phyloP scores from a whole-genome alignment of 1,284 basidiomycete genomes.

The Melanopsichium pennsylvanicum region DNA sequence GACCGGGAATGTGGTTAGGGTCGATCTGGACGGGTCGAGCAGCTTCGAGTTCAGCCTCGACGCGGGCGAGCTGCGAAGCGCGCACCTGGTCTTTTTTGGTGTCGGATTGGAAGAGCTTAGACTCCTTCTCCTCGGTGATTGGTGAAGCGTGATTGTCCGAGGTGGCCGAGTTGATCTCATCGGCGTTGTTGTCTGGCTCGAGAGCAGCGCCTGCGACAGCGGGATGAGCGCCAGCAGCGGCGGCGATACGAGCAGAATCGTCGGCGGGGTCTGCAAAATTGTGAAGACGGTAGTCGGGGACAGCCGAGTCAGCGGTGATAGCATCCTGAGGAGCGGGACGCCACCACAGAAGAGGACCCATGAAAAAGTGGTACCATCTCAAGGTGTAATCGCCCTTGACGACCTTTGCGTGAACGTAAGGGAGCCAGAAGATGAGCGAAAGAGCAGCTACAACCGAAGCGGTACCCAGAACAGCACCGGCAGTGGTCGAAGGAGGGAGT shows the following conservation, averaged over 20 bases:
- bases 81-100: background rate
- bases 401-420: constrained; percentile 42
- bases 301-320: constrained; percentile 28
- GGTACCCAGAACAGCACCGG: constrained; percentile 31
- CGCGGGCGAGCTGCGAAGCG: constrained; percentile 13
- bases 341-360: constrained; percentile 42
- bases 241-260: background rate
- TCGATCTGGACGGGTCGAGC: constrained; percentile 2
- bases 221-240: constrained; percentile 17
- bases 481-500: constrained; percentile 20
- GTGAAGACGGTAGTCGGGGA: constrained; percentile 36
- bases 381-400: constrained; percentile 41
- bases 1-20: constrained; percentile 13
- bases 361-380: constrained; percentile 45
- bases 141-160: constrained; percentile 2
- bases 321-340: constrained; percentile 27
- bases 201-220: constrained; percentile 17
- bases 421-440: constrained; percentile 43
- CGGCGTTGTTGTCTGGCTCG: background rate
- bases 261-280: constrained; percentile 19
- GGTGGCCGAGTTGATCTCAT: constrained; percentile 8
- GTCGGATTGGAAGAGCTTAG: constrained; percentile 8
- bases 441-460: constrained; percentile 25
- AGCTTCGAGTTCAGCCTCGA: constrained; percentile 28
- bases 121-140: constrained; percentile 16